Conservation (phyloP, 495 filamentous ascomycete species). For the Amniculicola lignicola region DNA sequence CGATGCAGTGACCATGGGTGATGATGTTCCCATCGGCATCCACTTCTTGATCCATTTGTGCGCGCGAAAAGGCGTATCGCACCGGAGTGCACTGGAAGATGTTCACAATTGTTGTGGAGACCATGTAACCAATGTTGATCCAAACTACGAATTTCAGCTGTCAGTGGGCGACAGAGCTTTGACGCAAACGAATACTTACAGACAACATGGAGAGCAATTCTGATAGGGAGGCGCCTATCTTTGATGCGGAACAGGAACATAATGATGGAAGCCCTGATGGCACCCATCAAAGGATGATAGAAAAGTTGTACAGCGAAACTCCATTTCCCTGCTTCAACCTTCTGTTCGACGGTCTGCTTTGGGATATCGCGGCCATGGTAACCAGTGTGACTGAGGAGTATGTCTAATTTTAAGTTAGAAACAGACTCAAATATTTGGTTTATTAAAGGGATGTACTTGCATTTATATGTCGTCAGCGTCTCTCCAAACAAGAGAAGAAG, state of each 20-base stretch:
- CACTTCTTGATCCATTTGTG: conserved; percentile 28
- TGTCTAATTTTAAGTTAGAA: conserved; percentile 8
- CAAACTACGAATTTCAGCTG: conserved; percentile 29
- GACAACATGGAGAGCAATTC: conserved; percentile 44
- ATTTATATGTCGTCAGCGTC: conserved; percentile 20
- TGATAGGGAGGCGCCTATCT: conserved; percentile 40
- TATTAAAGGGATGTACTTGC: conserved; percentile 9
- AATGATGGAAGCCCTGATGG: conserved; percentile 57
- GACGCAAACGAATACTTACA: conserved; percentile 3
- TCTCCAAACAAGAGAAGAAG: conserved; percentile 20
- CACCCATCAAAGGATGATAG: conserved; percentile 61
- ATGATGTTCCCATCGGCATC: conserved; percentile 41
- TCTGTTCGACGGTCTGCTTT: conserved; percentile 14
- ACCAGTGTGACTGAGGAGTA: conserved; percentile 22
- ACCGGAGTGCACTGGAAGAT: conserved; percentile 57
- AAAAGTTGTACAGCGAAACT: conserved; percentile 57
- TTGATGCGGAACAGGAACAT: conserved; percentile 52
- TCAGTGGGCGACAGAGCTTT: neutral
- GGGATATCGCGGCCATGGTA: conserved; percentile 27
- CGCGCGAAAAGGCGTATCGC: conserved; percentile 32
- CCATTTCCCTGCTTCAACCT: conserved; percentile 18
- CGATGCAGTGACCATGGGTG: conserved; percentile 44
- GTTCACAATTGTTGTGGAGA: conserved; percentile 55
- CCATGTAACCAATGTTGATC: conserved; percentile 52
- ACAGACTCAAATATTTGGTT: neutral